Evolutionary conservation across 2,329 filamentous ascomycete genomes (phyloP), one percentile per base, ranked within the genome.

Genomic region (Colletotrichum lindemuthianum): DNA sequence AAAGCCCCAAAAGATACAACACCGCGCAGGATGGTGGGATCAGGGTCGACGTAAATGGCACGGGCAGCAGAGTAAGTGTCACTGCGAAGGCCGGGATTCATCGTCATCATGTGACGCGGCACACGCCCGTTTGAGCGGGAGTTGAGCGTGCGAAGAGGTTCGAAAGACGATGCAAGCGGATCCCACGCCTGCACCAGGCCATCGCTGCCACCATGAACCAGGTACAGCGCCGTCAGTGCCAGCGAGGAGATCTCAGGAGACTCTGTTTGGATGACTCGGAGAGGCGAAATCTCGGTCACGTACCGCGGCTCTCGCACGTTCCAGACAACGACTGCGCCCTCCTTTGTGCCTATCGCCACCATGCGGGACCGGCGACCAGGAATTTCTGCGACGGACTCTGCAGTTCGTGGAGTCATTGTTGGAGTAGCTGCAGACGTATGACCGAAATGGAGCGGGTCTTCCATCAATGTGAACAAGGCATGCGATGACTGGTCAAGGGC

Each of bases 171-270:
- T 1, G 90, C 92, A 50, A 99, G 81, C n/a, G 92, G 92, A 79
- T 99, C 96, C 96, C 96, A 99, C 6, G 93, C 92, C 76, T 98
- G 96, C 5, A 97, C 95, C 3, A 98, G 86, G 1, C 96, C 95
- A 77, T 99, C 96, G 69, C 92, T 97, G 33, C 96, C 96, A 53
- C 96, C 96, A 74, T 97, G 92, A 7, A 98, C 91, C 13, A 99
- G 79, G 73, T 97, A 96, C 13, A 99, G 81, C 2, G 93, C 91
- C 1, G 93, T 93, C 50, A 97, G 76, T 6, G 91, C 96, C 13
- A 99, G 77, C 66, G 89, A 92, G 0, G 93, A 92, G 15, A 98
- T 89, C 73, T 93, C 87, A 0, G 95, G 93, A 0, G 95, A 98
- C 49, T 97, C 93, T 0, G 96, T 98, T 71, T 94, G 88, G 49